Base-by-base conservation (phyloP, 2,329 filamentous ascomycete genomes). In the Neopestalotiopsis sp. region DNA sequence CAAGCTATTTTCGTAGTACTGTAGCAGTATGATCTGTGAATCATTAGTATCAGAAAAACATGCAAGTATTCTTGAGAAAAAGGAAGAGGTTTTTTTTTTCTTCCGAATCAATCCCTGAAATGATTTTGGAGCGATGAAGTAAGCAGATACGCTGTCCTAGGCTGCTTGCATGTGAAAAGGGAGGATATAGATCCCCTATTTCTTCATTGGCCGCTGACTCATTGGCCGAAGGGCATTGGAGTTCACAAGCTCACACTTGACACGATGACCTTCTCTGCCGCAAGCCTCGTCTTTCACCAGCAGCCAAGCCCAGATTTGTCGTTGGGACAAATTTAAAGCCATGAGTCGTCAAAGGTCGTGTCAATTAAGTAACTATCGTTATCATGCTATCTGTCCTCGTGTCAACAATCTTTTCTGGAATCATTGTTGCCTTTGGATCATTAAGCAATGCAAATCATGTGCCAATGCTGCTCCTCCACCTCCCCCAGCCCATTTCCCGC, bases 191-290 rank as follows among this genome's bases (percentile, higher is more conserved):
- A 14, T 20, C 17, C 24, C 24, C 24, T 24, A 32, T 12, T 14
- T 17, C 30, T 34, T 30, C 57, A 30, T 12, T 59, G 57, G 57
- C 57, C 57, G 57, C 30, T 59, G 57, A 59, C 57, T 59, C 57
- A 59, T 59, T 59, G 57, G 57, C 57, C 57, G 57, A 53, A n/a
- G 9, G 24, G 3, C 24, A 28, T 28, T 28, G 4, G 24, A 28
- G 3, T 28, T 28, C 24, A 28, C 4, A 28, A 28, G 24, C 24
- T 28, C 24, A 28, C 1, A 38, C 10, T 38, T 49, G 45, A 17
- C 45, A 53, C n/a, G 45, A 20, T 24, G 17, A 24, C 9, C 9
- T 53, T 17, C 45, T 53, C n/a, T 53, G 4, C 45, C n/a, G n/a
- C 45, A 5, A 20, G 9, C 45, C n/a, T 10, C 10, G 6, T 10